A percentile compares a stretch with the other conserved stretches of the same genome.
These are phyloP conservation scores for Plantago elongata DNA, from an alignment of 257 asterid genomes.

Conservation along the genomic window DNA sequence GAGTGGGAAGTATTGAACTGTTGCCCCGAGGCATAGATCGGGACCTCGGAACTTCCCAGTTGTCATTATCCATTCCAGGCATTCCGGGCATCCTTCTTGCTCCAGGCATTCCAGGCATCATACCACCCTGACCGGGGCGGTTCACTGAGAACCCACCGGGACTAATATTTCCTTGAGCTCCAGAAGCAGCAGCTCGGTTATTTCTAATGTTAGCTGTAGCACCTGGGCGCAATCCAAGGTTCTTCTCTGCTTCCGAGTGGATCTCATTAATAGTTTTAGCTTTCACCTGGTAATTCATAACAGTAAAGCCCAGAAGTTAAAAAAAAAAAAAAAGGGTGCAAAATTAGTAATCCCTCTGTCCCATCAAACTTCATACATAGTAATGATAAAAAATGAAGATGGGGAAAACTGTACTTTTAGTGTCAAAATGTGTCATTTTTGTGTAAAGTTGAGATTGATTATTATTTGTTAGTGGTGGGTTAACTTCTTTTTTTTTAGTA, in stretches of 20 bases:
- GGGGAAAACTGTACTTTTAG: too few species aligned
- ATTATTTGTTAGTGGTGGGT: too few species aligned
- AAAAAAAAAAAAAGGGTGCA: too few species aligned
- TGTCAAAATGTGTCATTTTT: too few species aligned
- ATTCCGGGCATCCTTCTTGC: constrained; percentile 74
- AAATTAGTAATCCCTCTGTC: too few species aligned
- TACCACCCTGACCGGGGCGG: constrained; percentile 81
- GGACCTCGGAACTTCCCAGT: constrained; percentile 82
- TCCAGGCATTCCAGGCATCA: constrained; percentile 99
- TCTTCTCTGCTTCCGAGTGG: constrained; percentile 88
- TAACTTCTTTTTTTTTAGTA: too few species aligned
- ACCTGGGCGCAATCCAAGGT: constrained; percentile 90
- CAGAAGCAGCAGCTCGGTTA: constrained; percentile 41
- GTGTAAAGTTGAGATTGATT: too few species aligned
- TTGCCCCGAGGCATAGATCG: constrained; percentile 77
- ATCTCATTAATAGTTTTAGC: constrained; percentile 92
- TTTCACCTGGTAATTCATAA: constrained; percentile 46
- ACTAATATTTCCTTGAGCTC: constrained; percentile 49
- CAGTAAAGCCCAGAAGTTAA: neutral
- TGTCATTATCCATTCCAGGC: constrained; percentile 71
- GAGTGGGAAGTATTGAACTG: constrained; percentile 39
- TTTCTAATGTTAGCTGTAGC: constrained; percentile 79
- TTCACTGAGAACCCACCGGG: constrained; percentile 69
- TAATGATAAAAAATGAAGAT: too few species aligned
- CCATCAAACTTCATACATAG: too few species aligned